Percentiles rank a stretch among this genome's conserved stretches.
These are phyloP conservation scores for Paspalum vaginatum DNA, from an alignment of 176 grass and related monocot genomes.

Conservation along the genomic window DNA sequence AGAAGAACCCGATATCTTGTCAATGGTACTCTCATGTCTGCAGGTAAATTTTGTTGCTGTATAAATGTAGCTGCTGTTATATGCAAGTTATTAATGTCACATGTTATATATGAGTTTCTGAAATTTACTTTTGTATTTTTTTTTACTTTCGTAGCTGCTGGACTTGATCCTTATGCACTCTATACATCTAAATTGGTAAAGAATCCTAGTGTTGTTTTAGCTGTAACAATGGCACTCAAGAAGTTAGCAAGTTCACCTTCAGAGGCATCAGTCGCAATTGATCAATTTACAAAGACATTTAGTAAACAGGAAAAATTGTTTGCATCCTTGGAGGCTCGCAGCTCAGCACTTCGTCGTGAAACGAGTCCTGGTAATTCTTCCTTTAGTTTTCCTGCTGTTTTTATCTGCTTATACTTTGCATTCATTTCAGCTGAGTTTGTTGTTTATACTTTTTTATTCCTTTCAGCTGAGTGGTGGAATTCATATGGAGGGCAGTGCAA, in stretches of 20 bases:
- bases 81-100: no score
- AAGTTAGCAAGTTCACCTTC: conserved; percentile 31
- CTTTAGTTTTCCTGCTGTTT: not conserved
- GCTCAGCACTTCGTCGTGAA: not conserved
- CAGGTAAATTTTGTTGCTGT: no score
- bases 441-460: not conserved
- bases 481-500: conserved; percentile 1
- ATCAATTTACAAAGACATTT: no score
- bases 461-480: not conserved
- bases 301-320: not conserved
- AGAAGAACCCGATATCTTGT: no score
- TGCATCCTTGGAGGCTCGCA: not conserved
- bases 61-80: no score
- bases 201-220: not conserved
- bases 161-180: conserved; percentile 20
- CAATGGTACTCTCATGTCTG: no score
- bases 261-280: not conserved
- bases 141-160: not conserved
- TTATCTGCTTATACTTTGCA: not conserved
- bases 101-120: no score
- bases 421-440: not conserved
- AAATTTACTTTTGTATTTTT: no score
- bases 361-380: not conserved
- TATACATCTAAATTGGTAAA: conserved; percentile 16
- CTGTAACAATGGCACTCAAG: conserved; percentile 25